Percentiles rank a stretch among this genome's conserved stretches.
phyloP scores from a whole-genome alignment of 2,329 filamentous ascomycete genomes.

The Aureobasidium melanogenum region DNA sequence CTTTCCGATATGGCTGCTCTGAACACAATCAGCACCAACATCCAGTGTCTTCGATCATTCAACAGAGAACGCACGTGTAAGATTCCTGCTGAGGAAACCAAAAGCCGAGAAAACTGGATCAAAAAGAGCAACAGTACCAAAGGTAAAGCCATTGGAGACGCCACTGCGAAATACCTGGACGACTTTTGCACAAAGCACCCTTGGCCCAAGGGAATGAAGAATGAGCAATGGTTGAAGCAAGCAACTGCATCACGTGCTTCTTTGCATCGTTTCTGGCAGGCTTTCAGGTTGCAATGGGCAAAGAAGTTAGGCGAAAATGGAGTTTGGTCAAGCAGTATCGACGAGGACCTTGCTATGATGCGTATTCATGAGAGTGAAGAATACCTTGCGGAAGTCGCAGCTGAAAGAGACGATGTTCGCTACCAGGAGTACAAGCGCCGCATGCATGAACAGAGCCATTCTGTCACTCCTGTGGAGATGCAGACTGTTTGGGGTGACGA shows the following conservation, averaged over 20 bases:
- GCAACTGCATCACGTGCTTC: not conserved
- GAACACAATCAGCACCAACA: not conserved
- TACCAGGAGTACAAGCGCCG: not conserved
- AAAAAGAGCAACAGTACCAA: not conserved
- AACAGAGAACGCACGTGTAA: no score
- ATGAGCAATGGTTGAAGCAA: not conserved
- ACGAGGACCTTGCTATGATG: not conserved
- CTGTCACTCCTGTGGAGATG: not conserved
- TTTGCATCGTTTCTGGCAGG: not conserved
- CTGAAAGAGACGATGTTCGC: not conserved
- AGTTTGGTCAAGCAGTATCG: not conserved
- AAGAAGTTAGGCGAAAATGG: not conserved
- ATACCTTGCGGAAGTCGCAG: not conserved
- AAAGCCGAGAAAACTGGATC: no score
- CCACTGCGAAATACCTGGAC: not conserved
- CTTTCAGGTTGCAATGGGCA: not conserved
- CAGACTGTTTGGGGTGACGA: not conserved
- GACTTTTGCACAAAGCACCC: not conserved
- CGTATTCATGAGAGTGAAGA: not conserved
- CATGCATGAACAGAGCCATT: no score
- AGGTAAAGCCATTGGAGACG: no score
- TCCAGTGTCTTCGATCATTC: not conserved
- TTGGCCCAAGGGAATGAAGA: not conserved
- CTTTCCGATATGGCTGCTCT: constrained; percentile 1
- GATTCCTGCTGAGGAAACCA: no score